Base-by-base conservation (phyloP, 306 rosid genomes). In the Vigna radiata region DNA sequence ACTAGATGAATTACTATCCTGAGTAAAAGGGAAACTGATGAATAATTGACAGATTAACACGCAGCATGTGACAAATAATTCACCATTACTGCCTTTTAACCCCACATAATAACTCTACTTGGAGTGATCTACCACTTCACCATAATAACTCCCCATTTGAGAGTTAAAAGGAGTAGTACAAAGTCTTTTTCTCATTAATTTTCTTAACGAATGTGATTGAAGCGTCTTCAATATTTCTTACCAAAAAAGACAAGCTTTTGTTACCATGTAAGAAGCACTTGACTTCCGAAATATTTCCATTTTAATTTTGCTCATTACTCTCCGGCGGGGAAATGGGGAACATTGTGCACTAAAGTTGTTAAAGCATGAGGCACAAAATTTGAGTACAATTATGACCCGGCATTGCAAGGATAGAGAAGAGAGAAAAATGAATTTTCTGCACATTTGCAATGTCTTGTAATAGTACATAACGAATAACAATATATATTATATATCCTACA, bases 401-500 rank as follows among this genome's bases (percentile, higher is more conserved):
- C 43, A 50, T 60, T 39, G 60, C 55, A 70, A 77, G 48, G 21
- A 72, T 25, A 50, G 68, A 72, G 31, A 68, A 39, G 44, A 29
- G 68, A 68, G 46, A 82, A 90, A 84, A 89, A 88, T 80, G 85
- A 92, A 90, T 86, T 76, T 84, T 87, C 94, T 96, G 97, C 98
- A 92, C 97, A 91, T 89, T 88, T 86, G 77, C 86, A 90, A 88
- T 87, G 93, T 91, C 87, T 76, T 54, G 81, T 70, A 89, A 86
- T 86, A 81, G 85, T 95, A 92, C 97, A 89, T 66, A 87, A 86
- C 90, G 87, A 88, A 92, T 88, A 87, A 78, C 83, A 85, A 41
- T 66, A 66, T 65, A 65, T 59, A 59, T 88, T 36, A 86, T 79
- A 87, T 79, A 83, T 79, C 90, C 96, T 90, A 94, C 91, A 80